These are phyloP conservation scores for Hypholoma fasciculare DNA, from an alignment of 768 basidiomycete species.

Conservation along the genomic window DNA sequence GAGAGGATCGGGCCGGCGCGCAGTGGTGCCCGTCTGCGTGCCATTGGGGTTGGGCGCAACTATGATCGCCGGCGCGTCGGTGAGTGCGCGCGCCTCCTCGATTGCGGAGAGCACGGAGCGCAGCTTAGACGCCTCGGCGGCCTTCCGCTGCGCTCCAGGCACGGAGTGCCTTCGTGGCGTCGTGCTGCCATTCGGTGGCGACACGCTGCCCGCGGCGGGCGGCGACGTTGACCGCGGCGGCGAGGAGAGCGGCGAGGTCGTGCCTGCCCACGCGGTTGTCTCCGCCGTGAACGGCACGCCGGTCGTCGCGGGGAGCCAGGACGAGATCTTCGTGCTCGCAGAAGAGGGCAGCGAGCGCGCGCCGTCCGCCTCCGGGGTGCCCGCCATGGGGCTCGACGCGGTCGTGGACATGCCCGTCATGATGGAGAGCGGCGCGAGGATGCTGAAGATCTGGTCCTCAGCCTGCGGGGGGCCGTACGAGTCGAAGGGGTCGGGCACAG, in stretches of 20 bases:
- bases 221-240: constrained; percentile 57
- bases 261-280: constrained; percentile 56
- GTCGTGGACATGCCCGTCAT: constrained; percentile 56
- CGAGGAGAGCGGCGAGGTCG: constrained; percentile 39
- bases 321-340: constrained; percentile 24
- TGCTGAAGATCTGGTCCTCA: constrained; percentile 92
- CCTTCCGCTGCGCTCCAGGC: constrained; percentile 48
- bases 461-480: constrained; percentile 86
- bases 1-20: neutral
- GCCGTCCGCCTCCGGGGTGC: constrained; percentile 40
- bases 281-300: constrained; percentile 49
- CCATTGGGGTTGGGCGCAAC: neutral
- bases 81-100: constrained; percentile 52
- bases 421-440: constrained; percentile 83
- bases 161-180: constrained; percentile 51
- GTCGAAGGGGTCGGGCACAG: constrained; percentile 91
- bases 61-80: neutral
- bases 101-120: constrained; percentile 73
- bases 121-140: constrained; percentile 57
- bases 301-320: constrained; percentile 51
- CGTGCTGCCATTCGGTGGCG: constrained; percentile 38
- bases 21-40: neutral
- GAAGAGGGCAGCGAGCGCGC: constrained; percentile 32
- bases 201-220: constrained; percentile 31
- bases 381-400: constrained; percentile 58